Evolutionary conservation across 192 early-diverging fungal genomes (phyloP), one percentile per base, ranked within the genome.

Genomic region (Diversispora epigaea): DNA sequence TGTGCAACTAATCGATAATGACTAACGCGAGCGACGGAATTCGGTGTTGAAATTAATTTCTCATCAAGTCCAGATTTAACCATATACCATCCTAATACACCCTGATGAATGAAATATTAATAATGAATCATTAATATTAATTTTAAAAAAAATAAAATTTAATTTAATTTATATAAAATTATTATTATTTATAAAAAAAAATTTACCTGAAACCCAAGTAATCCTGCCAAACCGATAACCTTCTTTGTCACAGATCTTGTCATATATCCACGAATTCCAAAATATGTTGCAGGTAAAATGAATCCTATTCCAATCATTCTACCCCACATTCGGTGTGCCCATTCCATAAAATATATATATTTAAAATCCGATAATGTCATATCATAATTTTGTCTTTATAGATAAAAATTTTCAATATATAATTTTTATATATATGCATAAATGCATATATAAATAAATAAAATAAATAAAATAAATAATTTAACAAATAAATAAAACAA

Each of bases 31-130:
- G 96, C 96, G 4, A 94, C 90, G 12, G 90, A 87, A 47, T 93
- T 89, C 15, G 92, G 88, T 7, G 88, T 87, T 66, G 90, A 85
- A 77, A 93, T 82, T 43, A 96, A 81, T 76, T 93, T 91, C 57
- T 93, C 85, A 21, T 91, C 88, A 8, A 99, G 84, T 14, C 97
- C 97, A 72, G 93, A 94, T 49, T 93, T 90, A 22, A 99, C 97
- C 97, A 99, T 99, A 79, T 94, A 96, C 97, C 97, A 99, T 68
- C 97, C 97, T 77, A 99, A 86, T 12, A 91, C 85, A 43, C 97
- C 97, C 87, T 93, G 80, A 8, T 17, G n/a, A n/a, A n/a, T n/a
- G n/a, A n/a, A n/a, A n/a, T n/a, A n/a, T n/a, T n/a, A 47, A 83
- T 54, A 2, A 32, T 32, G 25, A 32, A 32, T 32, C 25, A 32